A percentile compares a stretch with the other conserved stretches of the same genome.
phyloP scores from a whole-genome alignment of 371 early-diverging fungal genomes.

The Mucor ambiguus region DNA sequence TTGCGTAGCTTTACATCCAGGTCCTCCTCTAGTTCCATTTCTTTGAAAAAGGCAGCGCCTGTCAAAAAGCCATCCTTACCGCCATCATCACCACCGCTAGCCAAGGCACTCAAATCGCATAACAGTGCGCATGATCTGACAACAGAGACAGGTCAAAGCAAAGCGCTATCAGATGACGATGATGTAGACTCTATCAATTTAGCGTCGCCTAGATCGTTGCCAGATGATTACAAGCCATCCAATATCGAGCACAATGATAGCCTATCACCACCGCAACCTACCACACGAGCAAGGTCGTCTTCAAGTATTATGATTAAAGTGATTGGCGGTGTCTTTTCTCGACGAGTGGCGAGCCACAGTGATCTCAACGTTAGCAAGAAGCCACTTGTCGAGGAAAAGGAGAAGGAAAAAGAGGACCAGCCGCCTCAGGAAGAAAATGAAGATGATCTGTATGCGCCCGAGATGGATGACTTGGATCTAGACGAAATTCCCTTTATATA shows the following conservation, averaged over 20 bases:
- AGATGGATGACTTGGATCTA: slow-evolving; percentile 13
- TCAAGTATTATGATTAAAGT: slow-evolving; percentile 25
- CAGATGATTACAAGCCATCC: slow-evolving; percentile 8
- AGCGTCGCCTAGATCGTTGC: slow-evolving; percentile 10
- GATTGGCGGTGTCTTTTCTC: slow-evolving; percentile 21
- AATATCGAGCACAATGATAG: background rate
- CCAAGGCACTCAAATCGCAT: background rate
- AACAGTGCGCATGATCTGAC: slow-evolving; percentile 14
- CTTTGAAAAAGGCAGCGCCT: background rate
- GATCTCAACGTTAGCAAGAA: background rate
- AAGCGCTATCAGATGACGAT: background rate
- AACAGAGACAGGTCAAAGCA: background rate
- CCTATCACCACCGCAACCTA: background rate
- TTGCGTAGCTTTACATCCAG: slow-evolving; percentile 47
- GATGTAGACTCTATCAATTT: background rate
- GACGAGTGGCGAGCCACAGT: background rate
- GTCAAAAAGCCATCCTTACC: background rate
- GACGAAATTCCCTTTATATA: slow-evolving; percentile 15
- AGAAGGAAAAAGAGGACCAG: background rate
- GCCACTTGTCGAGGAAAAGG: background rate
- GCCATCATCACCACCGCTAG: background rate
- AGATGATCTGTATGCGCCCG: slow-evolving; percentile 1
- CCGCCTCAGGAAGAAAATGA: background rate
- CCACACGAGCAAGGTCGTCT: background rate
- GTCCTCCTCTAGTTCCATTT: background rate